Evolutionary conservation across 2,329 filamentous ascomycete species (phyloP).

Genomic region (Calonectria hongkongensis): DNA sequence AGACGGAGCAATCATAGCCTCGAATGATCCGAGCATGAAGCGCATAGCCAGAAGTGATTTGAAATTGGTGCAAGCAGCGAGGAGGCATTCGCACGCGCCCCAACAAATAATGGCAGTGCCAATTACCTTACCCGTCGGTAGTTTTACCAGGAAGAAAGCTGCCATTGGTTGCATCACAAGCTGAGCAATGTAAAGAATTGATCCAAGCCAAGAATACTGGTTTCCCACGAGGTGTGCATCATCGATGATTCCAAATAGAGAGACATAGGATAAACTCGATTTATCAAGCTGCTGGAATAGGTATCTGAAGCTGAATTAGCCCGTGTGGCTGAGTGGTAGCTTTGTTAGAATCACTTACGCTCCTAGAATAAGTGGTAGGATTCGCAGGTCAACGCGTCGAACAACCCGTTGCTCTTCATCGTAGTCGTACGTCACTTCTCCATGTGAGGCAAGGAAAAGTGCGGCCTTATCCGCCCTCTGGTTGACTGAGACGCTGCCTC

Average conservation of each 20-base stretch:
- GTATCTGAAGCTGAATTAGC: background rate
- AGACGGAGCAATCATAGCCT: conserved; percentile 56
- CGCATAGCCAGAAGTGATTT: conserved; percentile 65
- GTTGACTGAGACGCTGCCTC: background rate
- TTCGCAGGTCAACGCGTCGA: conserved; percentile 2
- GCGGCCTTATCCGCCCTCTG: conserved; percentile 12
- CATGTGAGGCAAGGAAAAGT: conserved; percentile 1
- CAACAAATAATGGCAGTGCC: conserved; percentile 70
- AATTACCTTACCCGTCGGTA: conserved; percentile 74
- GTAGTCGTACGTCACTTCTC: conserved; percentile 13
- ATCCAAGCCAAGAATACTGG: conserved; percentile 80
- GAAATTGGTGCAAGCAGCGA: conserved; percentile 70
- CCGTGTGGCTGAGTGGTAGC: background rate
- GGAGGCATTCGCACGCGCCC: conserved; percentile 71
- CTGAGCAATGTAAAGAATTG: conserved; percentile 60
- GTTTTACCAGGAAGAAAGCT: conserved; percentile 72
- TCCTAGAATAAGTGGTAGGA: conserved; percentile 9
- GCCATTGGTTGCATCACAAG: conserved; percentile 70
- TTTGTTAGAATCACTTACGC: background rate
- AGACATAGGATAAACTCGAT: conserved; percentile 72
- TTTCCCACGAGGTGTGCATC: conserved; percentile 68
- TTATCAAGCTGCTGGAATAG: conserved; percentile 55
- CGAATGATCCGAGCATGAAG: conserved; percentile 67
- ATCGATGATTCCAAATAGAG: conserved; percentile 76
- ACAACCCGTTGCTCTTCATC: conserved; percentile 6